Percentiles rank a stretch among this genome's conserved stretches.
Conservation (phyloP, 768 basidiomycete species). For the Strobilomyces confusus region DNA sequence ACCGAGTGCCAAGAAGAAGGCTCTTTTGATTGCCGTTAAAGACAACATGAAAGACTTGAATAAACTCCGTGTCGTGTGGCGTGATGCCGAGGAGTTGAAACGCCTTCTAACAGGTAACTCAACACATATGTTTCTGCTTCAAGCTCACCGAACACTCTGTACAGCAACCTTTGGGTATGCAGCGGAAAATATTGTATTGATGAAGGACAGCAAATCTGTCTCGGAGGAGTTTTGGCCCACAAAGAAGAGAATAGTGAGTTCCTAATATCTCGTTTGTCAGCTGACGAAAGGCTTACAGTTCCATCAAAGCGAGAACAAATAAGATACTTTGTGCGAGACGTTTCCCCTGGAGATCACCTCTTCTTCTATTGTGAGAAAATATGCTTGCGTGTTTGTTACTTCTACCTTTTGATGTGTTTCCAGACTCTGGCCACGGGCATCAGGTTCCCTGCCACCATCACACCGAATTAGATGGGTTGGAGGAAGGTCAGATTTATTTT, state of each 20-base stretch:
- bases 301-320: slow-evolving; percentile 40
- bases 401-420: background rate
- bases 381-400: background rate
- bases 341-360: slow-evolving; percentile 45
- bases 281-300: background rate
- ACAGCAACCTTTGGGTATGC: slow-evolving; percentile 38
- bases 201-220: slow-evolving; percentile 36
- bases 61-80: slow-evolving; percentile 11
- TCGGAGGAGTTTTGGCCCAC: slow-evolving; percentile 37
- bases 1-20: slow-evolving; percentile 12
- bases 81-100: slow-evolving; percentile 13
- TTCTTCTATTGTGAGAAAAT: slow-evolving; percentile 53
- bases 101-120: slow-evolving; percentile 23
- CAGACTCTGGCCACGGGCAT: slow-evolving; percentile 49
- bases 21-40: slow-evolving; percentile 23
- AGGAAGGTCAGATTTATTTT: slow-evolving; percentile 41
- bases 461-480: slow-evolving; percentile 48
- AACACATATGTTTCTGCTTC: background rate
- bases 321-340: slow-evolving; percentile 39
- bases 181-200: slow-evolving; percentile 37
- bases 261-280: background rate
- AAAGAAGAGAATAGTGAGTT: slow-evolving; percentile 41
- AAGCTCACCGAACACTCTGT: background rate
- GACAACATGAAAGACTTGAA: background rate
- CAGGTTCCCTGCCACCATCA: slow-evolving; percentile 42